phyloP scores from a whole-genome alignment of 129 eudicot species.

The Arctium lappa region DNA sequence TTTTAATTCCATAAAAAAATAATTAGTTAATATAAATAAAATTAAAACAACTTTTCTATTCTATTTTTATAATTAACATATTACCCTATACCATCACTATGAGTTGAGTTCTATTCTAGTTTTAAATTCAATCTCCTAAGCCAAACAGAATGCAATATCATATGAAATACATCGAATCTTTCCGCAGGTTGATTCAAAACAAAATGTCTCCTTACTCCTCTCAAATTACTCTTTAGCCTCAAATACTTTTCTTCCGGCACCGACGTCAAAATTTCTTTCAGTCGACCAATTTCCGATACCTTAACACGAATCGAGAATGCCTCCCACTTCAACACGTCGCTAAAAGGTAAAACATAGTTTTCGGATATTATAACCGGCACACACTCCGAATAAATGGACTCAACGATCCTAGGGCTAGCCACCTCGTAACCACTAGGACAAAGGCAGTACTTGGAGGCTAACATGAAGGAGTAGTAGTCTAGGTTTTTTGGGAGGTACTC shows the following conservation, averaged over 20 bases:
- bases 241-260: constrained; percentile 52
- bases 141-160: constrained; percentile 93
- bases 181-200: constrained; percentile 62
- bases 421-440: constrained; percentile 97
- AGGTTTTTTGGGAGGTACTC: constrained; percentile 70
- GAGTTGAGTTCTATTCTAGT: constrained; percentile 6
- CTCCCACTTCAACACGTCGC: constrained; percentile 87
- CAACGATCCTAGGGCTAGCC: constrained; percentile 90
- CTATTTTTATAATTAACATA: not conserved
- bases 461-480: constrained; percentile 60
- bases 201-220: constrained; percentile 74
- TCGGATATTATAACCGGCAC: constrained; percentile 74
- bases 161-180: constrained; percentile 84
- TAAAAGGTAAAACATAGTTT: constrained; percentile 78
- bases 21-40: too few species aligned
- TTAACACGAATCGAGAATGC: constrained; percentile 61
- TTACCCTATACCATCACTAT: not conserved
- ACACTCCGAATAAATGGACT: constrained; percentile 81
- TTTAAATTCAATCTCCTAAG: constrained; percentile 77
- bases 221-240: constrained; percentile 62
- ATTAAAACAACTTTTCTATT: not conserved
- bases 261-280: constrained; percentile 54
- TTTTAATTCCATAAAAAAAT: not conserved
- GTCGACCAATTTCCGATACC: constrained; percentile 45
- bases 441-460: constrained; percentile 68